Conservation (phyloP, 2,329 filamentous ascomycete genomes). For the Diaporthe helianthi region DNA sequence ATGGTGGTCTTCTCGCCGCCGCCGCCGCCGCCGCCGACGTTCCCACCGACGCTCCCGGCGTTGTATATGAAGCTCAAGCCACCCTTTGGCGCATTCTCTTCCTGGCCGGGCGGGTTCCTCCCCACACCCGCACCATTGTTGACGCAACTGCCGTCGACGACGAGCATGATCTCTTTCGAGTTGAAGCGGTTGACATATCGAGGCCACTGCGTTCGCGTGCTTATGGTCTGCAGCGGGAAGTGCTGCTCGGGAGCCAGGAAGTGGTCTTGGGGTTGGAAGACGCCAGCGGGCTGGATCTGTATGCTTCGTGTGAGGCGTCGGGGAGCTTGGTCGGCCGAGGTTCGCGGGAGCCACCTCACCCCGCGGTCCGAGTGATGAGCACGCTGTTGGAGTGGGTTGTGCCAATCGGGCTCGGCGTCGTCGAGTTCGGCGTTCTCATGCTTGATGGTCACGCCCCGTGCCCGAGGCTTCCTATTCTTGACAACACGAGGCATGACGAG, state of each 20-base stretch:
- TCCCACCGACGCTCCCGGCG: not conserved
- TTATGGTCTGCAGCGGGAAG: constrained; percentile 44
- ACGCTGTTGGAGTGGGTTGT: not conserved
- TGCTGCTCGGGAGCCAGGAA: constrained; percentile 43
- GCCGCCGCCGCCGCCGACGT: not conserved
- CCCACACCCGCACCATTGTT: constrained; percentile 44
- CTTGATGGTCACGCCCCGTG: not conserved
- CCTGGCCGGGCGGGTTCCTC: not conserved
- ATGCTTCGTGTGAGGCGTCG: constrained; percentile 36
- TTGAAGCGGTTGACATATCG: constrained; percentile 46
- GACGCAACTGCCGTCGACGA: constrained; percentile 50
- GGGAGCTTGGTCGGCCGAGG: not conserved
- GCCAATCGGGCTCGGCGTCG: not conserved
- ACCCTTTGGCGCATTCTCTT: constrained; percentile 34
- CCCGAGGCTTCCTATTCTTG: not conserved
- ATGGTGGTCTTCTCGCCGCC: not conserved
- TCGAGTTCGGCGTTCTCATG: not conserved
- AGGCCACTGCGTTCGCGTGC: constrained; percentile 39
- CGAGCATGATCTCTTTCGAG: constrained; percentile 48
- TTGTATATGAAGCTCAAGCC: constrained; percentile 45
- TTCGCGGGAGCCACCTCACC: constrained; percentile 7
- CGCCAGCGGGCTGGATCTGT: constrained; percentile 39
- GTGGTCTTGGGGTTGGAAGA: constrained; percentile 40
- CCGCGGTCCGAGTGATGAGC: not conserved
- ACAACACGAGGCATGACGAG: not conserved